These are phyloP conservation scores for Globisporangium lucens DNA, from an alignment of 352 stramenopile genomes.

Conservation along the genomic window DNA sequence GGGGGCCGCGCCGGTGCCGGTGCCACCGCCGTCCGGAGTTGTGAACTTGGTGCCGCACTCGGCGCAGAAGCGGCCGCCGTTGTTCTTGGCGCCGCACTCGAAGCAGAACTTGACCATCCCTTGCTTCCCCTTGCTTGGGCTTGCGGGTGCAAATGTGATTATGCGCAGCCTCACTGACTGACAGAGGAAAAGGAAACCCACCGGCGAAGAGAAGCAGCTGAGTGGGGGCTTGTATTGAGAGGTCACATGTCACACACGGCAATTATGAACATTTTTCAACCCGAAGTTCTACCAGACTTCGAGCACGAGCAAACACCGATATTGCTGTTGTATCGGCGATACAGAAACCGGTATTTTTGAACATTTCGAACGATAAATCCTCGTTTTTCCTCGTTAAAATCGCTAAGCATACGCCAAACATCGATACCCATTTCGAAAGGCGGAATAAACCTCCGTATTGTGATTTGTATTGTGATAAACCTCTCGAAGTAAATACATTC, in stretches of 20 bases:
- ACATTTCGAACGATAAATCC: too few relatives aligned
- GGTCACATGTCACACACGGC: not conserved
- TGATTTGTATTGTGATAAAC: too few relatives aligned
- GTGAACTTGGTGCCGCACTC: conserved; percentile 54
- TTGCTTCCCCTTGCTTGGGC: not conserved
- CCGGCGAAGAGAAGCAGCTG: not conserved
- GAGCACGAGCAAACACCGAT: too few relatives aligned
- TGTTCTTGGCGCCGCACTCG: conserved; percentile 50
- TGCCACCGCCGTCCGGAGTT: conserved; percentile 10
- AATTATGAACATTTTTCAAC: not conserved
- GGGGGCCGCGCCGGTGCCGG: not conserved
- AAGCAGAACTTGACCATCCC: conserved; percentile 56
- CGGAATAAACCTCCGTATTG: too few relatives aligned
- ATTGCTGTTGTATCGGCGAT: too few relatives aligned
- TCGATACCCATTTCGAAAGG: too few relatives aligned
- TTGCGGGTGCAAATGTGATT: conserved; percentile 5
- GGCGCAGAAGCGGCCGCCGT: conserved; percentile 58
- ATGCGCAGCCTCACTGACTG: not conserved
- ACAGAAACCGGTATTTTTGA: too few relatives aligned
- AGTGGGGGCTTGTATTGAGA: not conserved
- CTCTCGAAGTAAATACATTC: too few relatives aligned
- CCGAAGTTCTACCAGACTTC: not conserved
- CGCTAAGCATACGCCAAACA: too few relatives aligned
- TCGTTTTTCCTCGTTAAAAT: too few relatives aligned
- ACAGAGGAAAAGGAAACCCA: not conserved